These are phyloP conservation scores for Aspergillus hiratsukae DNA, from an alignment of 2,329 filamentous ascomycete genomes.

Conservation along the genomic window DNA sequence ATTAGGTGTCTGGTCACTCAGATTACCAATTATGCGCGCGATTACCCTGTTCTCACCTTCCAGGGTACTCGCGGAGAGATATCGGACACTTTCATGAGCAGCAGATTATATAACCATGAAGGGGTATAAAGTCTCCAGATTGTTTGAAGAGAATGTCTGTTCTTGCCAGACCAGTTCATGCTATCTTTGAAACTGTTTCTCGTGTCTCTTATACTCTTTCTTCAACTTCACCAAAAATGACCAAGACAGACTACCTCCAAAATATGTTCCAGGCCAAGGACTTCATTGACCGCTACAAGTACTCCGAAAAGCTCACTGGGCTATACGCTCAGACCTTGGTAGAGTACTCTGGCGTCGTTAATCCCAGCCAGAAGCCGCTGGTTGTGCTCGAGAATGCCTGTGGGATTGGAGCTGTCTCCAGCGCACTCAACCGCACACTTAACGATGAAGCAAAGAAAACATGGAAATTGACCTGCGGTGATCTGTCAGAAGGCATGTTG, in stretches of 20 bases:
- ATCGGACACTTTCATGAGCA: conserved; percentile 8
- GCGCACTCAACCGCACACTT: conserved; percentile 41
- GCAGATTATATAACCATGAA: neutral
- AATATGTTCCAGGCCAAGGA: conserved; percentile 13
- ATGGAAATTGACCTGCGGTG: conserved; percentile 49
- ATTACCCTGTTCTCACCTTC: neutral
- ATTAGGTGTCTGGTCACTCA: too few species aligned
- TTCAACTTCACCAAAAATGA: neutral
- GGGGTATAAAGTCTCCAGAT: neutral
- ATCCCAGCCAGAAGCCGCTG: conserved; percentile 17
- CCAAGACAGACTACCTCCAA: neutral
- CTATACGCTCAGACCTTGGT: conserved; percentile 27
- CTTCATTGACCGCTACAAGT: conserved; percentile 24
- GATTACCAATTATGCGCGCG: neutral
- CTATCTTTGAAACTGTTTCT: neutral
- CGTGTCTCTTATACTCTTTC: neutral
- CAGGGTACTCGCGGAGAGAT: conserved; percentile 10
- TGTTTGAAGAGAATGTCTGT: neutral
- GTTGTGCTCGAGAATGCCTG: conserved; percentile 52
- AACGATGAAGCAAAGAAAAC: conserved; percentile 34
- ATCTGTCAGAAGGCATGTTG: conserved; percentile 44
- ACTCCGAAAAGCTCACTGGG: conserved; percentile 28
- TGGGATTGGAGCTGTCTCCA: conserved; percentile 49
- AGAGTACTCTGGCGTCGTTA: conserved; percentile 23
- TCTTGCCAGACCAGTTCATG: neutral